A percentile compares a stretch with the other conserved stretches of the same genome.
Conservation (phyloP, 2,329 filamentous ascomycete genomes). For the Colletotrichum camelliae region DNA sequence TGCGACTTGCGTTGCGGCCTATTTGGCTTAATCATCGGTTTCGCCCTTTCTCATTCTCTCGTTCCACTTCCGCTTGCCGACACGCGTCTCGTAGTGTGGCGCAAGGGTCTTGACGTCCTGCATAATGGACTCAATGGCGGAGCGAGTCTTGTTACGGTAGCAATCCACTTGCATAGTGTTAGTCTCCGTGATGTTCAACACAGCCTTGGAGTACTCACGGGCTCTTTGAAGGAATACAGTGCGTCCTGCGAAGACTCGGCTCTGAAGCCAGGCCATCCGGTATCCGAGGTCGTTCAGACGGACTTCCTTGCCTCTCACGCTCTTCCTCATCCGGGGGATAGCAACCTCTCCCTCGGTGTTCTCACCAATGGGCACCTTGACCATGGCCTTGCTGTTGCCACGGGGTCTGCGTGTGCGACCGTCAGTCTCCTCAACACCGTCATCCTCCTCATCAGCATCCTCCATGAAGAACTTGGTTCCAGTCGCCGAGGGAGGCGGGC, state of each 20-base stretch:
- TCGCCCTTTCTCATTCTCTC: conserved; percentile 54
- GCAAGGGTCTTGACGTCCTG: conserved; percentile 77
- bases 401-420: conserved; percentile 45
- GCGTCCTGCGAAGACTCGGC: conserved; percentile 85
- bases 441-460: conserved; percentile 64
- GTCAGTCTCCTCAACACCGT: conserved; percentile 56
- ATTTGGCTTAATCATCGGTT: conserved; percentile 28
- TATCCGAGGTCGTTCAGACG: conserved; percentile 92
- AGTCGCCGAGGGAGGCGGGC: conserved; percentile 76
- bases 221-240: conserved; percentile 91
- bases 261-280: conserved; percentile 96
- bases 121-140: conserved; percentile 77
- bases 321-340: conserved; percentile 75
- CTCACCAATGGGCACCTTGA: conserved; percentile 70
- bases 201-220: conserved; percentile 64
- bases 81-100: conserved; percentile 87
- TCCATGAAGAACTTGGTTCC: conserved; percentile 78
- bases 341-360: conserved; percentile 76
- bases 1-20: background rate
- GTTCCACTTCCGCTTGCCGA: conserved; percentile 80
- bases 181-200: background rate
- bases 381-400: conserved; percentile 46
- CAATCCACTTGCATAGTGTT: conserved; percentile 74
- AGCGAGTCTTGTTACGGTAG: conserved; percentile 90
- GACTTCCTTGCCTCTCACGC: conserved; percentile 80